Evolutionary conservation across 805 yeast genomes (phyloP).

Genomic region (Pichia exigua): DNA sequence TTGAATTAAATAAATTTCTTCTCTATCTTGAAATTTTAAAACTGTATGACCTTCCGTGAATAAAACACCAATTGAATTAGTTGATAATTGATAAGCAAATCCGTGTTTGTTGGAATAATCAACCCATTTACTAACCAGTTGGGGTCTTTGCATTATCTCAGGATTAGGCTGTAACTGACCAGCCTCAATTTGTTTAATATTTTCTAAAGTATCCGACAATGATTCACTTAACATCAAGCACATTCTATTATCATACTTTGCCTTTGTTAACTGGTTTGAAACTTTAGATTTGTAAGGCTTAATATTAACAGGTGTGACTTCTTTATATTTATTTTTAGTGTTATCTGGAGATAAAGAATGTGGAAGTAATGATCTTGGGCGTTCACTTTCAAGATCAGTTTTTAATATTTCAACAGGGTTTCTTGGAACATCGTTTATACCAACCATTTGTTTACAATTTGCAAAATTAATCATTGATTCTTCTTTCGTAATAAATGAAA

Average conservation of each 20-base stretch:
- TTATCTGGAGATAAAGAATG: conserved; percentile 89
- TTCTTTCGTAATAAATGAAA: conserved; percentile 44
- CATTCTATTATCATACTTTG: conserved; percentile 24
- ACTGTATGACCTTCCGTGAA: conserved; percentile 83
- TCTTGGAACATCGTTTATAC: conserved; percentile 38
- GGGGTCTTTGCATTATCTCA: conserved; percentile 40
- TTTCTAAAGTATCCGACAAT: conserved; percentile 22
- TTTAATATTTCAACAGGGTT: conserved; percentile 65
- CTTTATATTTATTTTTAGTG: conserved; percentile 80
- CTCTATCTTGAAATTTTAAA: conserved; percentile 57
- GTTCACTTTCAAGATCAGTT: conserved; percentile 62
- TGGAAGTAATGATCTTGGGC: conserved; percentile 66
- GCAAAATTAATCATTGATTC: conserved; percentile 64
- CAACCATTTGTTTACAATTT: conserved; percentile 55
- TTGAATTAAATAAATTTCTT: conserved; percentile 57
- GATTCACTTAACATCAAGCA: conserved; percentile 21
- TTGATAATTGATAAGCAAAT: conserved; percentile 83
- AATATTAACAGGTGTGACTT: conserved; percentile 33
- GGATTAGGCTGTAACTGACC: conserved; percentile 12
- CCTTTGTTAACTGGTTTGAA: conserved; percentile 23
- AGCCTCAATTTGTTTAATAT: conserved; percentile 22
- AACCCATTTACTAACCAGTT: conserved; percentile 90
- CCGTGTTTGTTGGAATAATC: conserved; percentile 96
- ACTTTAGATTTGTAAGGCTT: conserved; percentile 23
- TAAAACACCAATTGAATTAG: conserved; percentile 83